phyloP scores from a whole-genome alignment of 441 rosid genomes.

The Daphne laureola region DNA sequence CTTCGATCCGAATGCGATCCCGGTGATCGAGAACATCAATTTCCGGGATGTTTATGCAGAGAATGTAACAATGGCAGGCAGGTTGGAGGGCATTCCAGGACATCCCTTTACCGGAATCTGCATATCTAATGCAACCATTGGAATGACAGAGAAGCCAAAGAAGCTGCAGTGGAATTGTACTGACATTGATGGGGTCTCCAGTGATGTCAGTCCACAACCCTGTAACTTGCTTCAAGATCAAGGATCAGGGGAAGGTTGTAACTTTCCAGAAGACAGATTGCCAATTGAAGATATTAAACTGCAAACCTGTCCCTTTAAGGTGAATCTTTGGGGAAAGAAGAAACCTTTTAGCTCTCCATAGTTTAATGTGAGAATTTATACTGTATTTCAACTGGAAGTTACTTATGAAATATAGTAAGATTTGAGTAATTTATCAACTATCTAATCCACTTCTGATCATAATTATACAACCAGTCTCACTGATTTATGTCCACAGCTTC shows the following conservation, averaged over 20 bases:
- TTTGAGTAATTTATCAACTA: neutral
- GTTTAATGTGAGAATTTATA: neutral
- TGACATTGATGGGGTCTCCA: slow-evolving; percentile 39
- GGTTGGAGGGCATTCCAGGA: slow-evolving; percentile 46
- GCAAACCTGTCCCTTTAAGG: slow-evolving; percentile 30
- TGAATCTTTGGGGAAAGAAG: slow-evolving; percentile 21
- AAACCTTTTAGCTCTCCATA: neutral
- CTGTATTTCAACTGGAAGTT: neutral
- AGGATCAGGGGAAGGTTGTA: slow-evolving; percentile 31
- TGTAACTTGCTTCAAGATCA: slow-evolving; percentile 36
- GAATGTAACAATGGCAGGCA: slow-evolving; percentile 59
- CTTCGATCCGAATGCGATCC: slow-evolving; percentile 53
- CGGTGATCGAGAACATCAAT: slow-evolving; percentile 46
- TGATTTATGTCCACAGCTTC: neutral
- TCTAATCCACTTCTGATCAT: neutral
- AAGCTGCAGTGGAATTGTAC: slow-evolving; percentile 57
- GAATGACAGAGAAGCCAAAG: slow-evolving; percentile 36
- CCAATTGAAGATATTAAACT: slow-evolving; percentile 31
- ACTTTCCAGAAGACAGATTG: slow-evolving; percentile 35
- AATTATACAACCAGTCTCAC: neutral
- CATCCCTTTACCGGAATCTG: slow-evolving; percentile 56
- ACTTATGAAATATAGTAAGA: neutral
- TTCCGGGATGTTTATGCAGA: slow-evolving; percentile 53
- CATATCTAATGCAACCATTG: slow-evolving; percentile 53
- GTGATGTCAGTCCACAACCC: slow-evolving; percentile 45